phyloP scores from a whole-genome alignment of 257 asterid species.

The Salvia splendens region DNA sequence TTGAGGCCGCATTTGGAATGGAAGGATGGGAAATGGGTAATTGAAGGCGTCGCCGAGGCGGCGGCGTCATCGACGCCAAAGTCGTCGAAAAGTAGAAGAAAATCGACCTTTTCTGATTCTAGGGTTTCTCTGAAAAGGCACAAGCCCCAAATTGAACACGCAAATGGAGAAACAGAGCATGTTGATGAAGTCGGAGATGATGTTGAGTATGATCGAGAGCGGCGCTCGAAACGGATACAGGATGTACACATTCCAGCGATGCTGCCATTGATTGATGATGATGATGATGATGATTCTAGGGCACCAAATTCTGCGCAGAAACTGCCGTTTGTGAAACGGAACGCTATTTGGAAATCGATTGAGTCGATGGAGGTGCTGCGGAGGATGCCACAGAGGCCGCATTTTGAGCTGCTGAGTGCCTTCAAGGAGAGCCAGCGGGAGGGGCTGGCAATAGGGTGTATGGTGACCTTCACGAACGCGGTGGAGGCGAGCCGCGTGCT shows the following conservation, averaged over 20 bases:
- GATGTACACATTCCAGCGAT: no score
- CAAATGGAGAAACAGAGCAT: not conserved
- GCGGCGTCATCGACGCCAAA: not conserved
- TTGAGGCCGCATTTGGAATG: slow-evolving; percentile 78
- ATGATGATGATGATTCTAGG: not conserved
- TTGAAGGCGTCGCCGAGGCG: not conserved
- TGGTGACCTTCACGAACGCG: slow-evolving; percentile 56
- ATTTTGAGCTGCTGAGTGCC: slow-evolving; percentile 56
- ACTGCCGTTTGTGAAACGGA: slow-evolving; percentile 59
- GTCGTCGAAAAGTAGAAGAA: not conserved
- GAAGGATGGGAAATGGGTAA: slow-evolving; percentile 69
- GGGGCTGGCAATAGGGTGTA: slow-evolving; percentile 68
- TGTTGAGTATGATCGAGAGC: no score
- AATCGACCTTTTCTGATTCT: not conserved
- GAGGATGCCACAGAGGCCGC: slow-evolving; percentile 74
- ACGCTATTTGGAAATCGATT: slow-evolving; percentile 52
- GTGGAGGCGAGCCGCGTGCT: slow-evolving; percentile 52
- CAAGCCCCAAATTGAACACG: not conserved
- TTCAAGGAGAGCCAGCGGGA: slow-evolving; percentile 62
- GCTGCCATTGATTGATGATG: no score
- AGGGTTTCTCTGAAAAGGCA: not conserved
- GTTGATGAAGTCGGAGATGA: no score
- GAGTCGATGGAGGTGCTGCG: slow-evolving; percentile 65
- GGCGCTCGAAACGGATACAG: no score
- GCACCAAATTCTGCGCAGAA: slow-evolving; percentile 22